Base-by-base conservation (phyloP, 179 eudicot species). In the Carnegiea gigantea region DNA sequence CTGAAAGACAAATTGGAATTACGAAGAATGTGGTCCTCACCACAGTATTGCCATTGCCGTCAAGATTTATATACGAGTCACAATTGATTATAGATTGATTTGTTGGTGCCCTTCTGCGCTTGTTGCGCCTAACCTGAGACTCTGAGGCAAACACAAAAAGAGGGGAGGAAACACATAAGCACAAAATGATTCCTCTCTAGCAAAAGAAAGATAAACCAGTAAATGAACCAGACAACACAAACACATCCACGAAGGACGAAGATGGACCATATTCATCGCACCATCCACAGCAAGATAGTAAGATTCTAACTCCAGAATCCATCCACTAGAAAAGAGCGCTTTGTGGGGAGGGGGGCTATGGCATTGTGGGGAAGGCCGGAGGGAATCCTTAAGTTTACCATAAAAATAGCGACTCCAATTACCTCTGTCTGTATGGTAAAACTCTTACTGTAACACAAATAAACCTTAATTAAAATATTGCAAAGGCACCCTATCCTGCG, bases 11-110 rank as follows among this genome's bases (percentile, higher is more conserved):
- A n/a, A 57, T 70, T 14, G 38, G 9, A 51, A 74, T 30, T 57
- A 33, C 24, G 2, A 62, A 53, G 20, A 43, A 53, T 38, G 26
- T n/a, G 51, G 67, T 51, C 23, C 86, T 82, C 87, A 91, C 92
- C 91, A 68, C 28, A 43, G 73, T 5, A 70, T 36, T 15, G 12
- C 82, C 81, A 75, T 76, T 80, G 70, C 85, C 88, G 64, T 88
- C 95, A 81, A 86, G 79, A 81, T 85, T 87, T 46, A 90, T 83
- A 70, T 85, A 86, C 33, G 83, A 83, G 80, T 92, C 94, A 78
- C 88, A 87, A 79, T 90, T 90, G 71, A 90, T 89, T 49, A 84
- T 76, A 83, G 89, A 80, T 82, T 81, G 87, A 80, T 85, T 86
- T 77, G 87, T 21, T 28, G 88, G 76, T 46, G 78, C 79, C 86